Percentiles rank a stretch among this genome's conserved stretches.
These are phyloP conservation scores for Phytophthora fragariae DNA, from an alignment of 352 stramenopile species.

Conservation along the genomic window DNA sequence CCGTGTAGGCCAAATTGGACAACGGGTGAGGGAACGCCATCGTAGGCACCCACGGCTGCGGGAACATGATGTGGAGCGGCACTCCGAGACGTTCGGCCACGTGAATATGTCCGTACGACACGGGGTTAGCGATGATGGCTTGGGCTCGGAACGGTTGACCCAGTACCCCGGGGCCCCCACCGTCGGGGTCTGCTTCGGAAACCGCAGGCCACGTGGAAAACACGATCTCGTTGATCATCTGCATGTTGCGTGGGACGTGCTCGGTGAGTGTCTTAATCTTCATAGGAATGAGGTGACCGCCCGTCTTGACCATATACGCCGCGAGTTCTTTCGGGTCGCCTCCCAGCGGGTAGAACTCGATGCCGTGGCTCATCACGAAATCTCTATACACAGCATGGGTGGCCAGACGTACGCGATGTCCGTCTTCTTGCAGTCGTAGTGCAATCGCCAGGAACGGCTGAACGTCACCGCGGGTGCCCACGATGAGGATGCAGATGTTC, in stretches of 20 bases:
- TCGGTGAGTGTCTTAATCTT: slow-evolving; percentile 6
- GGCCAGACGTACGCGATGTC: slow-evolving; percentile 91
- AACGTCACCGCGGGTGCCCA: slow-evolving; percentile 76
- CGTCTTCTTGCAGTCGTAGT: slow-evolving; percentile 70
- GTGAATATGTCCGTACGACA: slow-evolving; percentile 92
- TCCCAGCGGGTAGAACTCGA: slow-evolving; percentile 77
- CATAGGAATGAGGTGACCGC: slow-evolving; percentile 4
- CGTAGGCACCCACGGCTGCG: slow-evolving; percentile 89
- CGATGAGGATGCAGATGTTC: slow-evolving; percentile 80
- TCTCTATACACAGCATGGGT: slow-evolving; percentile 86
- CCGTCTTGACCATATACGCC: slow-evolving; percentile 53
- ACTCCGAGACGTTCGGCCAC: slow-evolving; percentile 93
- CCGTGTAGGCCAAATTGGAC: slow-evolving; percentile 77
- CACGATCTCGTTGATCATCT: slow-evolving; percentile 7
- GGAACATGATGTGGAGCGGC: slow-evolving; percentile 95
- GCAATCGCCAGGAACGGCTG: slow-evolving; percentile 77
- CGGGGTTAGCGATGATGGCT: slow-evolving; percentile 95
- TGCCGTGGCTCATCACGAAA: slow-evolving; percentile 67
- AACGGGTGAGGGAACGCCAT: slow-evolving; percentile 90
- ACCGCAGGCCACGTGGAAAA: slow-evolving; percentile 80
- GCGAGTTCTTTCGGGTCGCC: slow-evolving; percentile 73
- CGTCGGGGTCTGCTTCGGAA: slow-evolving; percentile 73
- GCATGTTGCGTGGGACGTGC: slow-evolving; percentile 8
- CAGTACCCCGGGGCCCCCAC: slow-evolving; percentile 41
- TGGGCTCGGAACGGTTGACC: slow-evolving; percentile 81